phyloP scores from a whole-genome alignment of 2,329 filamentous ascomycete genomes.

The Fusarium miscanthi region DNA sequence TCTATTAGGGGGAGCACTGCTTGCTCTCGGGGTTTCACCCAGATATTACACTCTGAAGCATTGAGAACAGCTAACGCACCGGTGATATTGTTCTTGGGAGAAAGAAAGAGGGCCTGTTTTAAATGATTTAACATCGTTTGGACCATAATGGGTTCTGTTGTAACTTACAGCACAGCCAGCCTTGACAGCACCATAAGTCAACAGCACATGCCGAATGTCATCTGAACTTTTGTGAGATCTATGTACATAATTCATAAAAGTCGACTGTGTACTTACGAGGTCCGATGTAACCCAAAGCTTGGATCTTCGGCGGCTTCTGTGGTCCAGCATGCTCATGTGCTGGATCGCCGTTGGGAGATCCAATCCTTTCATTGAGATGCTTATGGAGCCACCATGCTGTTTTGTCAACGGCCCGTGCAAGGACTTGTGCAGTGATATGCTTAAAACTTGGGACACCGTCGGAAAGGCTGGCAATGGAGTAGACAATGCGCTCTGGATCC shows the following conservation, averaged over 20 bases:
- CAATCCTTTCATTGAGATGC: neutral
- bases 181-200: neutral
- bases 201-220: neutral
- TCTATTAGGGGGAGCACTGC: conserved; percentile 33
- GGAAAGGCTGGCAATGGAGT: neutral
- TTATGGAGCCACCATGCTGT: conserved; percentile 2
- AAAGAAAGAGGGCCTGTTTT: conserved; percentile 48
- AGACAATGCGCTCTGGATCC: neutral
- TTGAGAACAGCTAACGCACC: conserved; percentile 50
- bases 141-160: neutral
- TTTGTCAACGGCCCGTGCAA: neutral
- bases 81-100: conserved; percentile 49
- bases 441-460: neutral
- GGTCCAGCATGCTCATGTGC: neutral
- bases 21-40: conserved; percentile 43
- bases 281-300: neutral
- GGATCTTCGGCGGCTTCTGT: neutral
- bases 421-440: neutral
- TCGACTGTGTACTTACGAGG: neutral
- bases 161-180: neutral
- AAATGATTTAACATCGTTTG: neutral
- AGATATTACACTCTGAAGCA: conserved; percentile 47
- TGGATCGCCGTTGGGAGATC: neutral
- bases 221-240: neutral
- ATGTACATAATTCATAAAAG: fast-evolving